These are phyloP conservation scores for Pseudocercospora crystallina DNA, from an alignment of 2,329 filamentous ascomycete genomes.

Conservation along the genomic window DNA sequence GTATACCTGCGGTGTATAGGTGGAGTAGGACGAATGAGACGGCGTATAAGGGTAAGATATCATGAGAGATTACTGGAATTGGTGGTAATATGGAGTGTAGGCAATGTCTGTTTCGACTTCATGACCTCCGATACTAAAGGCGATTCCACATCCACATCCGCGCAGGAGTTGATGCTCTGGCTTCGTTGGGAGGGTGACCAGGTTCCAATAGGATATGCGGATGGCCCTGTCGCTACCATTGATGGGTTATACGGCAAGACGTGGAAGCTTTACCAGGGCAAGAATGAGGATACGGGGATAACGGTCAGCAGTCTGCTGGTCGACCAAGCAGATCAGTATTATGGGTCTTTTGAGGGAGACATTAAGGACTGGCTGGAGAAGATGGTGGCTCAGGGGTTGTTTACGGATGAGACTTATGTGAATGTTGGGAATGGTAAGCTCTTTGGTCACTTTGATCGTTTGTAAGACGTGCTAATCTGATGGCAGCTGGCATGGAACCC, in stretches of 20 bases:
- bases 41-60: constrained; percentile 38
- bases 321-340: constrained; percentile 38
- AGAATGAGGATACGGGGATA: constrained; percentile 45
- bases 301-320: constrained; percentile 42
- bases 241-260: constrained; percentile 38
- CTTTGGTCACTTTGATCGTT: background rate
- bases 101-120: constrained; percentile 48
- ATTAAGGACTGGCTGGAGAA: constrained; percentile 45
- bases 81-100: too few species aligned
- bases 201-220: constrained; percentile 44
- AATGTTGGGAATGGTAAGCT: constrained; percentile 41
- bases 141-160: constrained; percentile 41
- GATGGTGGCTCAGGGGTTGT: constrained; percentile 40
- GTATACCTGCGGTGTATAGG: constrained; percentile 42
- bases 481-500: constrained; percentile 33
- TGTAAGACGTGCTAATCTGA: background rate
- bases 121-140: constrained; percentile 46
- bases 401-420: constrained; percentile 40
- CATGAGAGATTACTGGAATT: background rate
- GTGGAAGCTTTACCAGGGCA: constrained; percentile 46
- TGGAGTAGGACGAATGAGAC: constrained; percentile 44
- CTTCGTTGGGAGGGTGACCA: constrained; percentile 47
- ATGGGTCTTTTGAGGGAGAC: constrained; percentile 40
- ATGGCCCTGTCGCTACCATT: constrained; percentile 38
- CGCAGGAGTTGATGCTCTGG: constrained; percentile 50